Evolutionary conservation across 83 land plant genomes (phyloP).

Genomic region (Larix sibirica): DNA sequence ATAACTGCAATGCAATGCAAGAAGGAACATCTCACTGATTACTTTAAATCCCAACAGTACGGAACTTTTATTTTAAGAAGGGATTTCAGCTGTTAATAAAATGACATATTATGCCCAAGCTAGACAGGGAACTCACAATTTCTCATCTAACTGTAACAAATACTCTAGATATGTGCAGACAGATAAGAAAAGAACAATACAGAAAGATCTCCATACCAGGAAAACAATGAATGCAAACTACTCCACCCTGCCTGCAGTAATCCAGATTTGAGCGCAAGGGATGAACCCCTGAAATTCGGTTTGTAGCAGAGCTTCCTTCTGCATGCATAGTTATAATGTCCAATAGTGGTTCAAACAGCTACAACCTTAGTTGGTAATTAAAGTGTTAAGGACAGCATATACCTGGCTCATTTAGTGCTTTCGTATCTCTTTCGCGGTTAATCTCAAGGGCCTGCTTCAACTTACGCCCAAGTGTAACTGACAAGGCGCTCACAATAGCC

Average conservation of each 20-base stretch:
- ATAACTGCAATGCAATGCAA: neutral
- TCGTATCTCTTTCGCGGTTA: neutral
- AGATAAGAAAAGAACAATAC: neutral
- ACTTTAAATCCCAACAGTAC: neutral
- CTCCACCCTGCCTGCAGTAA: conserved; percentile 3
- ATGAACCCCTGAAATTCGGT: neutral
- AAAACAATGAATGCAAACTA: neutral
- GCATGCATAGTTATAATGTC: neutral
- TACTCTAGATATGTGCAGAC: neutral
- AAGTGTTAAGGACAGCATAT: neutral
- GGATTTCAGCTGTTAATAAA: neutral
- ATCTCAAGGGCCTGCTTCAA: conserved; percentile 24
- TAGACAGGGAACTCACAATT: neutral
- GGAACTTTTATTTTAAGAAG: neutral
- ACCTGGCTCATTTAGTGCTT: neutral
- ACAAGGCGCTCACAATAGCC: conserved; percentile 56
- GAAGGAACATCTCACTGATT: neutral
- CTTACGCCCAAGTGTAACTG: conserved; percentile 50
- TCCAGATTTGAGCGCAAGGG: neutral
- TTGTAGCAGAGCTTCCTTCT: neutral
- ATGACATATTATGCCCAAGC: neutral
- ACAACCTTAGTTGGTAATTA: neutral
- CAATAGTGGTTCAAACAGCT: neutral
- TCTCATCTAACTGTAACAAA: neutral
- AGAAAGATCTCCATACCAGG: neutral